Conservation (phyloP, 2,329 filamentous ascomycete genomes). For the Fusarium sp. region DNA sequence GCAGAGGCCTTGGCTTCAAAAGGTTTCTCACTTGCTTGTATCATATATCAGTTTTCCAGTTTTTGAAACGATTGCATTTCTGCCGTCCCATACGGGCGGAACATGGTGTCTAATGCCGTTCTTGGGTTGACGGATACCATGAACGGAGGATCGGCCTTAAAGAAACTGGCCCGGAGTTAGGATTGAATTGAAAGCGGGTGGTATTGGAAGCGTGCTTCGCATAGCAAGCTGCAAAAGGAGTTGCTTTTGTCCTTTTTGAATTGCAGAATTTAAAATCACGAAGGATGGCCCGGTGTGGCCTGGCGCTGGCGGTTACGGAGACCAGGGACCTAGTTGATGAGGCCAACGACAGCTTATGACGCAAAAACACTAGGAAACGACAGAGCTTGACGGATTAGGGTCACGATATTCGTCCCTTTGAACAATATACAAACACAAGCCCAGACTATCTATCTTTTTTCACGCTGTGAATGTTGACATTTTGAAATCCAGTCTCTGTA, state of each 20-base stretch:
- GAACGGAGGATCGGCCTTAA: constrained; percentile 28
- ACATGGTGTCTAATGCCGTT: constrained; percentile 25
- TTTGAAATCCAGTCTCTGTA: neutral
- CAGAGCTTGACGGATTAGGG: constrained; percentile 30
- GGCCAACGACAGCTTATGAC: constrained; percentile 35
- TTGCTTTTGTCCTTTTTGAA: constrained; percentile 45
- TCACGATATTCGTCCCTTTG: neutral
- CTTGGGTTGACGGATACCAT: constrained; percentile 33
- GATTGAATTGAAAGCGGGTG: constrained; percentile 44
- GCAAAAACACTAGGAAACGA: constrained; percentile 35
- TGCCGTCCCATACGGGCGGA: constrained; percentile 27
- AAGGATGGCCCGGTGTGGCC: constrained; percentile 43
- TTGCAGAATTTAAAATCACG: constrained; percentile 32
- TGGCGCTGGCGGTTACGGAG: constrained; percentile 37
- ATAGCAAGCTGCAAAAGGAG: constrained; percentile 35
- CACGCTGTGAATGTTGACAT: neutral
- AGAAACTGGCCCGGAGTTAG: constrained; percentile 46
- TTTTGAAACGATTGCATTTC: constrained; percentile 42
- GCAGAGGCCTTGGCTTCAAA: constrained; percentile 12
- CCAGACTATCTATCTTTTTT: neutral
- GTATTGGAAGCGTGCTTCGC: constrained; percentile 32
- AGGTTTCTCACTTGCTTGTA: constrained; percentile 40
- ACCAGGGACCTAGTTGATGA: constrained; percentile 39
- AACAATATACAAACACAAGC: constrained; percentile 39
- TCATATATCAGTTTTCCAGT: constrained; percentile 49